Evolutionary conservation across 163 green algal species (phyloP).

Genomic region (Chlorella variabilis): DNA sequence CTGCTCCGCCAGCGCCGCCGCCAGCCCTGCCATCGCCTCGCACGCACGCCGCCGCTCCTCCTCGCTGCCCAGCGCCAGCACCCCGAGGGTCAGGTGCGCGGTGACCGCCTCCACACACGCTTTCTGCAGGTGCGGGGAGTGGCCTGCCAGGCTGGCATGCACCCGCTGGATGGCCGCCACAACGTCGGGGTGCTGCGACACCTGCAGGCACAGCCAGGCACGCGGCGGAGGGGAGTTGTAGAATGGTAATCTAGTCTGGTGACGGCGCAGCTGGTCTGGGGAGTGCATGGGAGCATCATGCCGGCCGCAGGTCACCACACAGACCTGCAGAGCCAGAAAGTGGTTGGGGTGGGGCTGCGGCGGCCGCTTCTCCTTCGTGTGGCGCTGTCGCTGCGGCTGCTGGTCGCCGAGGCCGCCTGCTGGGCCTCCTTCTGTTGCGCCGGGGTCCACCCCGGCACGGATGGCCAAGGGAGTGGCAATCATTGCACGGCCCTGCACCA

Average conservation of each 20-base stretch:
- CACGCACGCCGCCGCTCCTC: constrained; percentile 21
- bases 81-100: constrained; percentile 37
- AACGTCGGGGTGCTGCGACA: constrained; percentile 12
- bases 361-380: background rate
- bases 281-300: too few species aligned
- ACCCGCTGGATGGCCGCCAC: background rate
- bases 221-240: too few species aligned
- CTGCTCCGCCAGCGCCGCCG: constrained; percentile 44
- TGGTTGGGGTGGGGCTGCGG: constrained; percentile 8
- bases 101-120: constrained; percentile 26
- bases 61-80: constrained; percentile 3
- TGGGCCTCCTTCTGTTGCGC: too few species aligned
- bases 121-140: constrained; percentile 18
- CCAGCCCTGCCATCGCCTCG: constrained; percentile 44
- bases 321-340: constrained; percentile 20
- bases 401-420: background rate
- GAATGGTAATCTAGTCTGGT: too few species aligned
- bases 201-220: too few species aligned
- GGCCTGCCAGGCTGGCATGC: background rate
- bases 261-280: too few species aligned
- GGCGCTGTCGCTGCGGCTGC: background rate
- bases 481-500: too few species aligned
- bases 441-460: background rate
- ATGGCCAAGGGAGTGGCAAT: background rate
- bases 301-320: background rate